phyloP scores from a whole-genome alignment of 2,329 filamentous ascomycete genomes.

The Fusarium subglutinans region DNA sequence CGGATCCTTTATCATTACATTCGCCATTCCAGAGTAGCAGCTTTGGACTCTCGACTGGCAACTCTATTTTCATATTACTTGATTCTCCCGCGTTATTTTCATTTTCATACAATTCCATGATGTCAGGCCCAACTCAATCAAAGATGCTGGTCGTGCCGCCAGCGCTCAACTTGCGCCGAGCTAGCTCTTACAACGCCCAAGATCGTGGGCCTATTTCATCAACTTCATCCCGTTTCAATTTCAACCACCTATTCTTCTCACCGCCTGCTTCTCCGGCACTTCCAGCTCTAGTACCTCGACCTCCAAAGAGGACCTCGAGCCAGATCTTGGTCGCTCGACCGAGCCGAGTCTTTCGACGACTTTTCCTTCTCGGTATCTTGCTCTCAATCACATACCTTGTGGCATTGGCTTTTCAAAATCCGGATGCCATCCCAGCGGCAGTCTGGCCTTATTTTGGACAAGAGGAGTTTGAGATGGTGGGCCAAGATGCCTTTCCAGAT shows the following conservation, averaged over 20 bases:
- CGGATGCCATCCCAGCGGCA: conserved; percentile 41
- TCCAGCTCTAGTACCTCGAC: conserved; percentile 72
- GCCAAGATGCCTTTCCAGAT: conserved; percentile 71
- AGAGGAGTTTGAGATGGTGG: conserved; percentile 73
- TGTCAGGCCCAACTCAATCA: conserved; percentile 55
- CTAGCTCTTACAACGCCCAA: conserved; percentile 64
- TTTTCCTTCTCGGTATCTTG: conserved; percentile 63
- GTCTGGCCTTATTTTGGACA: conserved; percentile 55
- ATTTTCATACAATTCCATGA: conserved; percentile 39
- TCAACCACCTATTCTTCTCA: conserved; percentile 73
- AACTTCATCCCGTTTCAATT: conserved; percentile 70
- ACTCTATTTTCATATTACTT: conserved; percentile 32
- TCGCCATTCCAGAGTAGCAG: conserved; percentile 23
- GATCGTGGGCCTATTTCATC: conserved; percentile 66
- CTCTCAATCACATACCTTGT: conserved; percentile 61
- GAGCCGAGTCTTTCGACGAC: conserved; percentile 64
- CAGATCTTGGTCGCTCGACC: conserved; percentile 59
- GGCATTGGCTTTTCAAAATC: conserved; percentile 41
- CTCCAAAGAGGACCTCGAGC: conserved; percentile 65
- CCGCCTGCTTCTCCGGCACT: conserved; percentile 76
- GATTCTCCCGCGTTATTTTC: neutral
- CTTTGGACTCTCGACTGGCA: conserved; percentile 28
- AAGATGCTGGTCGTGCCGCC: conserved; percentile 65
- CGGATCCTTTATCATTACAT: neutral
- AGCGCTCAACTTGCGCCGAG: conserved; percentile 66